A percentile compares a stretch with the other conserved stretches of the same genome.
Evolutionary conservation across 2,329 filamentous ascomycete genomes (phyloP).

Genomic region (Penicillium paneum): DNA sequence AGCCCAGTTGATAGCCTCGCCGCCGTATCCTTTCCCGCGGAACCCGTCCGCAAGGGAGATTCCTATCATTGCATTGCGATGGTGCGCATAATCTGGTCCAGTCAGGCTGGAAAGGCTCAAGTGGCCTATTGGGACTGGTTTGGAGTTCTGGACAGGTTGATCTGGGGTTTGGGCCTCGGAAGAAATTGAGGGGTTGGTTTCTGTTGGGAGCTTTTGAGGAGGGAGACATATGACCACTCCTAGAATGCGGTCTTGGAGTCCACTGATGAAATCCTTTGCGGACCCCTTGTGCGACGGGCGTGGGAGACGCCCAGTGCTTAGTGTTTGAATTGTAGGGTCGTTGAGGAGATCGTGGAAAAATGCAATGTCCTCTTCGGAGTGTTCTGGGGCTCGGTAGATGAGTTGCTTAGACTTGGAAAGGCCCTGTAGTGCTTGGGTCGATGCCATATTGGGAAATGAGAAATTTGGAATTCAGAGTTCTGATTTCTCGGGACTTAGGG

Average conservation of each 20-base stretch:
- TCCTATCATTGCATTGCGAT: constrained; percentile 1
- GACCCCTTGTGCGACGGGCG: neutral
- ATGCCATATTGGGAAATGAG: neutral
- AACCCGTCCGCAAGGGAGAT: constrained; percentile 3
- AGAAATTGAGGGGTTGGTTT: too few relatives aligned
- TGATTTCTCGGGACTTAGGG: neutral
- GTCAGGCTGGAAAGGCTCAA: neutral
- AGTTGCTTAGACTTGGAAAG: constrained; percentile 8
- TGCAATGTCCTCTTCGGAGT: constrained; percentile 10
- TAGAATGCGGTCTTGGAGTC: neutral
- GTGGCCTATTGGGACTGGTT: neutral
- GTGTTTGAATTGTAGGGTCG: neutral
- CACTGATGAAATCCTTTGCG: neutral
- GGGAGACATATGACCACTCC: constrained; percentile 6
- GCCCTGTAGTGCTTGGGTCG: neutral
- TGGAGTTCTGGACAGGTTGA: neutral
- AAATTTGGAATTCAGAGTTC: neutral
- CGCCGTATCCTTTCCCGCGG: constrained; percentile 8
- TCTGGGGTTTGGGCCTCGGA: neutral
- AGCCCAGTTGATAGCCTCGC: constrained; percentile 15
- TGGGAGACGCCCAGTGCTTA: neutral
- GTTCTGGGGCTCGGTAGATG: constrained; percentile 13
- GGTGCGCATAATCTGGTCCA: neutral
- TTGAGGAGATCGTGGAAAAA: constrained; percentile 10
- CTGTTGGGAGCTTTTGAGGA: too few relatives aligned